Conservation (phyloP, 2,329 filamentous ascomycete genomes). For the Colletotrichum noveboracense region DNA sequence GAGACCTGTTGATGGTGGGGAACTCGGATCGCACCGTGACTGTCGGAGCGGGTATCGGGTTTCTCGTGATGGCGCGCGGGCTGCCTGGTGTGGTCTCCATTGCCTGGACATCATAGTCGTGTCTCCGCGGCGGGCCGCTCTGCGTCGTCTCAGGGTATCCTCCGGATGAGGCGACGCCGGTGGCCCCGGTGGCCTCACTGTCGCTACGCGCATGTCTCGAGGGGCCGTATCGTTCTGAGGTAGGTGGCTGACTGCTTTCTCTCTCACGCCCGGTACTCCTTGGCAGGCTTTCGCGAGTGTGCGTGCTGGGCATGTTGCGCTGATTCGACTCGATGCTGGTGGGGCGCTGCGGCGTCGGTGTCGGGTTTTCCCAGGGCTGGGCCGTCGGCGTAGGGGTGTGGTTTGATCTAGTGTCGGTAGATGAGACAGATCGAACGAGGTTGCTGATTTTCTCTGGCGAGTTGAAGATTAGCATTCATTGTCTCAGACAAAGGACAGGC, state of each 20-base stretch:
- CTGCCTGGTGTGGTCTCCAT: conserved; percentile 88
- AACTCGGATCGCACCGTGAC: conserved; percentile 98
- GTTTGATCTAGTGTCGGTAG: conserved; percentile 64
- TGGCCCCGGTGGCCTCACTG: conserved; percentile 78
- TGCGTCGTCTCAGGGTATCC: conserved; percentile 82
- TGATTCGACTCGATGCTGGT: conserved; percentile 52
- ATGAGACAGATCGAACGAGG: conserved; percentile 83
- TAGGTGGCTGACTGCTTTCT: conserved; percentile 53
- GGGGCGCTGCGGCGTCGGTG: conserved; percentile 55
- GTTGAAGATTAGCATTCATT: conserved; percentile 24
- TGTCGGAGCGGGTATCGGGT: conserved; percentile 86
- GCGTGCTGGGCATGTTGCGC: conserved; percentile 35
- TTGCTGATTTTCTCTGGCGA: conserved; percentile 87
- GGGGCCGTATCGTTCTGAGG: conserved; percentile 49
- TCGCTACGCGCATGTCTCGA: conserved; percentile 74
- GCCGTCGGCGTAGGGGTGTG: conserved; percentile 64
- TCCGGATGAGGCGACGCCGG: conserved; percentile 74
- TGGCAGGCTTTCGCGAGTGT: conserved; percentile 40
- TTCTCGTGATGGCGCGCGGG: conserved; percentile 74
- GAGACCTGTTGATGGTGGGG: conserved; percentile 88
- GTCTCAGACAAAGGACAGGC: background rate
- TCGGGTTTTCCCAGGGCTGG: conserved; percentile 70
- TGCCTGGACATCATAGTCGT: conserved; percentile 95
- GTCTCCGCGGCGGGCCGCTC: conserved; percentile 72
- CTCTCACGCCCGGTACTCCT: conserved; percentile 43